Percentiles rank a stretch among this genome's conserved stretches.
These are phyloP conservation scores for Backusella tarrabulga DNA, from an alignment of 192 early-diverging fungal species.

Conservation along the genomic window DNA sequence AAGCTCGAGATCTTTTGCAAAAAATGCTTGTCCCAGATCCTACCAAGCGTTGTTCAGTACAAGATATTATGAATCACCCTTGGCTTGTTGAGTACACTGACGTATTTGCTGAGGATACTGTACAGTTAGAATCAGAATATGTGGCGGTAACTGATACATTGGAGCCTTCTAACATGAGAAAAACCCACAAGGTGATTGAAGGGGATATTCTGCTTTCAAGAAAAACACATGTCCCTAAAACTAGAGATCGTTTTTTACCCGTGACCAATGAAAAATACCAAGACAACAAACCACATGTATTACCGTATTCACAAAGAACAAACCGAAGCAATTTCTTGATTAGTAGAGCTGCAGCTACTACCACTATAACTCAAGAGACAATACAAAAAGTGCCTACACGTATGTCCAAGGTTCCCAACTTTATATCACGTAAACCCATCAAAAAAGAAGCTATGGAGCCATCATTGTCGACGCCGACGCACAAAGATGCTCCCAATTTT, in stretches of 20 bases:
- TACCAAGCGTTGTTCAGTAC: slow-evolving; percentile 50
- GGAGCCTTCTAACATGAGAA: background rate
- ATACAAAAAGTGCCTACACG: background rate
- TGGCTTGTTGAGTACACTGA: slow-evolving; percentile 37
- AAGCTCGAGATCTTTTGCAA: slow-evolving; percentile 66
- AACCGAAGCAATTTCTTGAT: background rate
- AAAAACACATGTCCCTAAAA: background rate
- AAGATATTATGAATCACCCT: slow-evolving; percentile 59
- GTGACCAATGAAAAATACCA: background rate
- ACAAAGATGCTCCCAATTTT: background rate
- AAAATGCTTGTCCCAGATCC: slow-evolving; percentile 83
- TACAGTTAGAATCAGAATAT: background rate
- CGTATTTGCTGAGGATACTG: background rate
- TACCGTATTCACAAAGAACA: background rate
- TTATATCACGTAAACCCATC: slow-evolving; percentile 6
- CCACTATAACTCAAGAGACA: slow-evolving; percentile 5
- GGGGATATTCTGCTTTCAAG: background rate
- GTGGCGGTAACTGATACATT: background rate
- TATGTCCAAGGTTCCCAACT: slow-evolving; percentile 2
- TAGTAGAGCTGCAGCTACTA: slow-evolving; percentile 6
- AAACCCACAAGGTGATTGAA: background rate
- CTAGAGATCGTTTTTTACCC: background rate
- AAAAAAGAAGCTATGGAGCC: background rate
- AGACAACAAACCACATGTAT: background rate
- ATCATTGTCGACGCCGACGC: background rate